Evolutionary conservation across 768 basidiomycete genomes (phyloP).

Genomic region (Mycena latifolia): DNA sequence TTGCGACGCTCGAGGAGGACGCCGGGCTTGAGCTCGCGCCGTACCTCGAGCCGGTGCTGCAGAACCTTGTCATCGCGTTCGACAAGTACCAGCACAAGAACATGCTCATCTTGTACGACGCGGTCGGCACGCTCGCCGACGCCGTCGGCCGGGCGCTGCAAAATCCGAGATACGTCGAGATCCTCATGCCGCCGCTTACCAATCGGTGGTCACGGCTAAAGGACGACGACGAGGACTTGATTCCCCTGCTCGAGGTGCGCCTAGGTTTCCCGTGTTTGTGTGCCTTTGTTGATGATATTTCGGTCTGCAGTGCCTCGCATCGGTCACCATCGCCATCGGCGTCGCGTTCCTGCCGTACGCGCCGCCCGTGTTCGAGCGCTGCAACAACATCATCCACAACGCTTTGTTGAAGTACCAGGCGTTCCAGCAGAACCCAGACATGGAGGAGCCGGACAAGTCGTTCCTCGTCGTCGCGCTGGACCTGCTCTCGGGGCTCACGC

Average conservation of each 20-base stretch:
- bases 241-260: constrained; percentile 93
- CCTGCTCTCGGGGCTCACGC: constrained; percentile 93
- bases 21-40: constrained; percentile 92
- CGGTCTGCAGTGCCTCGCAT: constrained; percentile 87
- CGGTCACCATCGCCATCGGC: constrained; percentile 97
- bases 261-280: constrained; percentile 10
- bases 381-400: constrained; percentile 85
- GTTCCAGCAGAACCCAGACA: constrained; percentile 88
- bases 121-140: constrained; percentile 98
- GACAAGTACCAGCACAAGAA: constrained; percentile 99
- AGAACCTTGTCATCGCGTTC: constrained; percentile 96
- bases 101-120: constrained; percentile 97
- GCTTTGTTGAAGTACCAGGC: constrained; percentile 89
- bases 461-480: constrained; percentile 99
- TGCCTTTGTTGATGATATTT: background rate
- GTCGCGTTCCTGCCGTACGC: constrained; percentile 90
- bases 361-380: constrained; percentile 92
- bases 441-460: constrained; percentile 96
- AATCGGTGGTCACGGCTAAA: constrained; percentile 90
- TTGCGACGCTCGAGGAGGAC: constrained; percentile 98
- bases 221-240: constrained; percentile 93
- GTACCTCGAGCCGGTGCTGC: constrained; percentile 94
- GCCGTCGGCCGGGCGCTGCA: constrained; percentile 92
- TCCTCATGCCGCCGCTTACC: constrained; percentile 95
- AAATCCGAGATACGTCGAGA: constrained; percentile 90